phyloP scores from a whole-genome alignment of 768 basidiomycete species.

The Cystoderma amianthinum region DNA sequence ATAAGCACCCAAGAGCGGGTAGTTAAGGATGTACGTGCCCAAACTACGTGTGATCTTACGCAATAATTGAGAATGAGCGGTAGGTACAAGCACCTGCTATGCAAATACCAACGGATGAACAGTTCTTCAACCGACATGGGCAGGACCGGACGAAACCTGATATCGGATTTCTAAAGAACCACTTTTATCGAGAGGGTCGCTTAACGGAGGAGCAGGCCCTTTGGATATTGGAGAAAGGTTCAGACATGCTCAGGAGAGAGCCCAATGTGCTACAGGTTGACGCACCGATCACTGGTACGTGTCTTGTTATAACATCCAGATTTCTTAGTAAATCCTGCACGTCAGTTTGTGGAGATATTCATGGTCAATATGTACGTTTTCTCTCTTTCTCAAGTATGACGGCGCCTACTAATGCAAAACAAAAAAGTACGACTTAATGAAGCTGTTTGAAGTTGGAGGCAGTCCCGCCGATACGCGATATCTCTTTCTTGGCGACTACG shows the following conservation, averaged over 20 bases:
- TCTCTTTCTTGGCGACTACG: constrained; percentile 90
- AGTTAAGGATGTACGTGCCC: constrained; percentile 81
- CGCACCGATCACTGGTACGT: constrained; percentile 92
- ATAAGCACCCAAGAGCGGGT: constrained; percentile 94
- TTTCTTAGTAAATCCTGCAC: constrained; percentile 2
- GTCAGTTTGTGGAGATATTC: constrained; percentile 96
- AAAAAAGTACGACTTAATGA: constrained; percentile 90
- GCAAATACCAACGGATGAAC: constrained; percentile 82
- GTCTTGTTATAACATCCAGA: neutral
- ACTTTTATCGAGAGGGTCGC: constrained; percentile 95
- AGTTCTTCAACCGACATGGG: constrained; percentile 74
- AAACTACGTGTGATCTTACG: neutral
- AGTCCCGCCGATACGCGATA: constrained; percentile 93
- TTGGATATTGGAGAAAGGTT: constrained; percentile 87
- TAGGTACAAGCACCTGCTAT: constrained; percentile 99
- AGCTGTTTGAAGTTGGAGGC: constrained; percentile 90
- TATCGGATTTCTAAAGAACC: constrained; percentile 95
- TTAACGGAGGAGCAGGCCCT: constrained; percentile 92
- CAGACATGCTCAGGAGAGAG: constrained; percentile 76
- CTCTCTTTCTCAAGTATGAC: neutral
- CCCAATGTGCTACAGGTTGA: constrained; percentile 91
- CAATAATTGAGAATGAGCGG: neutral
- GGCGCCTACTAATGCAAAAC: constrained; percentile 4
- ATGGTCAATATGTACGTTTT: constrained; percentile 91
- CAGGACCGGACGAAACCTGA: constrained; percentile 89